phyloP scores from a whole-genome alignment of 345 rosid species.

The Camelina sativa region DNA sequence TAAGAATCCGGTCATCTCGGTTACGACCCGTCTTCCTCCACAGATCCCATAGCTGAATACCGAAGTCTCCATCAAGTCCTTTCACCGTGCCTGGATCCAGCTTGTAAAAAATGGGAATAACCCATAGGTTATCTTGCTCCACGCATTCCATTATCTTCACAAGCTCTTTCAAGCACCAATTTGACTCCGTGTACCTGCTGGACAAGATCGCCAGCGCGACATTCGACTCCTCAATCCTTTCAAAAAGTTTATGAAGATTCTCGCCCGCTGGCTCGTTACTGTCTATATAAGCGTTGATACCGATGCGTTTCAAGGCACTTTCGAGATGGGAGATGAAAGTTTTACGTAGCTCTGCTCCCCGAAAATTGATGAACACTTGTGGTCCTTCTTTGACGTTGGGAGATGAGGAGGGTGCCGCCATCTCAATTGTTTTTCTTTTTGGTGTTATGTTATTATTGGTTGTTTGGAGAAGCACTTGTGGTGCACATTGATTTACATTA shows the following conservation, averaged over 20 bases:
- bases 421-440: background rate
- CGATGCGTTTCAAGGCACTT: background rate
- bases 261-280: background rate
- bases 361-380: slow-evolving; percentile 44
- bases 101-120: slow-evolving; percentile 31
- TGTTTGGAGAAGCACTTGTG: slow-evolving; percentile 22
- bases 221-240: slow-evolving; percentile 33
- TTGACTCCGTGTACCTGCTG: slow-evolving; percentile 27
- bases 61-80: slow-evolving; percentile 16
- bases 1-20: slow-evolving; percentile 13
- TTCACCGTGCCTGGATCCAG: slow-evolving; percentile 1
- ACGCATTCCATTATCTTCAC: slow-evolving; percentile 31
- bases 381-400: background rate
- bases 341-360: slow-evolving; percentile 28
- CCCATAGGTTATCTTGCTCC: slow-evolving; percentile 37
- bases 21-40: background rate
- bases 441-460: background rate
- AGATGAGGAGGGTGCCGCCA: background rate
- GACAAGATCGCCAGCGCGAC: slow-evolving; percentile 32
- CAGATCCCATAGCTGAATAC: slow-evolving; percentile 17
- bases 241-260: background rate
- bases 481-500: background rate
- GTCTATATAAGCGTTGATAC: slow-evolving; percentile 32
- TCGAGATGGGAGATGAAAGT: slow-evolving; percentile 24
- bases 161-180: slow-evolving; percentile 42